Conservation (phyloP, 2,329 filamentous ascomycete genomes). For the Xylariomycetidae sp. region DNA sequence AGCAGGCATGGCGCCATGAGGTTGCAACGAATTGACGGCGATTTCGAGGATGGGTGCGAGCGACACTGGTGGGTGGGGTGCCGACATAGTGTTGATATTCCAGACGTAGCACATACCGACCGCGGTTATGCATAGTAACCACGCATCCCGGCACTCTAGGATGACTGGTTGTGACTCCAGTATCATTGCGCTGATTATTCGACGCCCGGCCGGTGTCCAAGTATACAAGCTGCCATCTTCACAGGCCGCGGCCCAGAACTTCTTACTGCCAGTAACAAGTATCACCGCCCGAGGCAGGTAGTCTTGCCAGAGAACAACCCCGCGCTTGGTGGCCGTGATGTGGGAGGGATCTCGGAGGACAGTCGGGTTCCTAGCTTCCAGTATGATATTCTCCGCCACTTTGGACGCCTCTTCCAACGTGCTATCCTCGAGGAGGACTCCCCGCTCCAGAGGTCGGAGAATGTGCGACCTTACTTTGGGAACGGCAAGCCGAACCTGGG, state of each 20-base stretch:
- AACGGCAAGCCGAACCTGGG: conserved; percentile 79
- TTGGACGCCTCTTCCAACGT: conserved; percentile 57
- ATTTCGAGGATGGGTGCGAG: conserved; percentile 84
- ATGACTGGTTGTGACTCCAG: conserved; percentile 92
- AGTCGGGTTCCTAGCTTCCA: conserved; percentile 83
- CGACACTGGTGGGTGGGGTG: conserved; percentile 84
- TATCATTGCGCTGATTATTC: conserved; percentile 77
- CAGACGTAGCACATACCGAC: conserved; percentile 88
- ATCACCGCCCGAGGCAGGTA: conserved; percentile 82
- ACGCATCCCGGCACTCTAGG: conserved; percentile 81
- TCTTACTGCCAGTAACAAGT: conserved; percentile 82
- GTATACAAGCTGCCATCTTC: conserved; percentile 87
- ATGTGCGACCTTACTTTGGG: conserved; percentile 82
- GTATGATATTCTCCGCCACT: conserved; percentile 62
- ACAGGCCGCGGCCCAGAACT: conserved; percentile 88
- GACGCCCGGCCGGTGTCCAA: conserved; percentile 87
- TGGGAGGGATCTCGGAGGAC: conserved; percentile 75
- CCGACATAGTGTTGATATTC: conserved; percentile 78
- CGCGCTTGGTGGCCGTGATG: conserved; percentile 74
- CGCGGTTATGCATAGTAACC: conserved; percentile 83
- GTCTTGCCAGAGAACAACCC: conserved; percentile 84
- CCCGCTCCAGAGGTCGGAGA: conserved; percentile 70
- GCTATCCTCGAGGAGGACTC: conserved; percentile 46
- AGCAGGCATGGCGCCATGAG: conserved; percentile 66
- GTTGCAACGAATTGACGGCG: conserved; percentile 71